Conservation (phyloP, 306 rosid species). For the Quercus ilex region DNA sequence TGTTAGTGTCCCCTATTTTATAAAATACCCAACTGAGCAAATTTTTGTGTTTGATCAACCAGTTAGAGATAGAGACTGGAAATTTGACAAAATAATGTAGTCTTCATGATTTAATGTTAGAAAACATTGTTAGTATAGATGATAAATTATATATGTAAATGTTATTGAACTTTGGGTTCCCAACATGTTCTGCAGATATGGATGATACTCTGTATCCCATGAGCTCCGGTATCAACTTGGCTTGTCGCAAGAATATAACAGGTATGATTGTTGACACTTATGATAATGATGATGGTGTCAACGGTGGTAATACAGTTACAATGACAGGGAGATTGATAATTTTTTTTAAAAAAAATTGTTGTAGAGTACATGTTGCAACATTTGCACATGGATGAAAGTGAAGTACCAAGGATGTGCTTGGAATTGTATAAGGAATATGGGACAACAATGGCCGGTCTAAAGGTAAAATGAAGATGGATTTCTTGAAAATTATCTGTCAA, state of each 20-base stretch:
- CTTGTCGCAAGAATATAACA: conserved; percentile 73
- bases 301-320: neutral
- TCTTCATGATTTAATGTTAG: neutral
- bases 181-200: conserved; percentile 53
- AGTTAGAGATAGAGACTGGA: neutral
- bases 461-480: conserved; percentile 36
- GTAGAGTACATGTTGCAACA: conserved; percentile 66
- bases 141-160: neutral
- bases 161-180: conserved; percentile 7
- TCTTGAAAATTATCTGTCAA: neutral
- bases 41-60: neutral
- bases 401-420: conserved; percentile 72
- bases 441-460: conserved; percentile 89
- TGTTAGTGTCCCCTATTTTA: neutral
- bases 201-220: conserved; percentile 89
- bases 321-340: conserved; percentile 1
- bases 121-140: neutral
- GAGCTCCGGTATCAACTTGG: conserved; percentile 69
- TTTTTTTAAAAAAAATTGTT: neutral
- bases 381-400: conserved; percentile 61
- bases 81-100: neutral
- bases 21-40: neutral
- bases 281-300: neutral
- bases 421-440: conserved; percentile 69
- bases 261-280: conserved; percentile 29